phyloP scores from a whole-genome alignment of 2,329 filamentous ascomycete species.

The Penicillium sp. region DNA sequence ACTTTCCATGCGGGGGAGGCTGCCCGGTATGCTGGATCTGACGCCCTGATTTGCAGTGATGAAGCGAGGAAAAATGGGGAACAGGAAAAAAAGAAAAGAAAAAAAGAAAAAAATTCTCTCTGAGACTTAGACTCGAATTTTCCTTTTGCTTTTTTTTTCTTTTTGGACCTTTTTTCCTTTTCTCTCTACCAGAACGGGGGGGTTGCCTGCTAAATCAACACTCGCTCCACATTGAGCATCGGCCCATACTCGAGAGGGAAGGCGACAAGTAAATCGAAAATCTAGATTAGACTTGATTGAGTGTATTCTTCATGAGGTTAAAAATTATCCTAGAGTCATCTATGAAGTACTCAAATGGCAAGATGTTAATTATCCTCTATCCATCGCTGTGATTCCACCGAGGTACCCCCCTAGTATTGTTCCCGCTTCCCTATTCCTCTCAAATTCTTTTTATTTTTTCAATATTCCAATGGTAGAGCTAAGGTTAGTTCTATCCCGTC shows the following conservation, averaged over 20 bases:
- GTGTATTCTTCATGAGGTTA: background rate
- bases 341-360: too few relatives aligned
- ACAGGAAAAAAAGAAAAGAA: background rate
- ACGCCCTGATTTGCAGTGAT: conserved; percentile 29
- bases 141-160: background rate
- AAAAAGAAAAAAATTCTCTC: background rate
- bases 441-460: too few relatives aligned
- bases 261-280: conserved; percentile 1
- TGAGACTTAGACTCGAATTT: background rate
- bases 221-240: conserved; percentile 1
- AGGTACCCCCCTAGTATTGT: background rate
- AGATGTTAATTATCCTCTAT: background rate
- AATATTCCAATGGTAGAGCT: too few relatives aligned
- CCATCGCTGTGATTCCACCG: background rate
- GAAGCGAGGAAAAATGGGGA: conserved; percentile 12
- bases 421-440: too few relatives aligned
- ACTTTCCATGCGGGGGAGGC: conserved; percentile 32
- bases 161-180: background rate
- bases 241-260: background rate
- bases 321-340: background rate
- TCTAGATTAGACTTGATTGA: background rate
- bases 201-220: conserved; percentile 2
- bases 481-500: background rate
- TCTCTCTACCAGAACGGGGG: background rate
- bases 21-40: conserved; percentile 28